Percentiles rank a stretch among this genome's conserved stretches.
These are phyloP conservation scores for Priceomyces melissophilus DNA, from an alignment of 805 yeast species.

Conservation along the genomic window DNA sequence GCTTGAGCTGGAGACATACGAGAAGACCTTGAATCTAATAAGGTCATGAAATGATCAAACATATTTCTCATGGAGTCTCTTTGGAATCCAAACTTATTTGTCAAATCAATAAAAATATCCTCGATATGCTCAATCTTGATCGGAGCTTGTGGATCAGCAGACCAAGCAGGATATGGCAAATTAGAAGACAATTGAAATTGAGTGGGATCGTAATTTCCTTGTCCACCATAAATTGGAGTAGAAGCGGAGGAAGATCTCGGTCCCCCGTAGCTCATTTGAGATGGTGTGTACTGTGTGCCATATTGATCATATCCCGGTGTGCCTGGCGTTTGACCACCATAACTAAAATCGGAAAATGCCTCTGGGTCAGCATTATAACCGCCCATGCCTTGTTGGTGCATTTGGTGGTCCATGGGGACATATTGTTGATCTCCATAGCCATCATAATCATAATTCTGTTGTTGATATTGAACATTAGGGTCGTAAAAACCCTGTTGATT, in stretches of 20 bases:
- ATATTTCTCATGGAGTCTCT: conserved; percentile 91
- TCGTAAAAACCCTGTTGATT: conserved; percentile 50
- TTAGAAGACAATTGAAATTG: conserved; percentile 66
- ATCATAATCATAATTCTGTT: conserved; percentile 48
- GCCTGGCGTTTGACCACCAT: conserved; percentile 51
- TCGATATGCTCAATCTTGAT: conserved; percentile 79
- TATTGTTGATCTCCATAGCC: conserved; percentile 42
- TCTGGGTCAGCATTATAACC: conserved; percentile 51
- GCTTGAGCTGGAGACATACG: conserved; percentile 92
- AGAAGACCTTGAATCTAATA: conserved; percentile 78
- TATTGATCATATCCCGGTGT: conserved; percentile 67
- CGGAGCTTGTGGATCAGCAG: conserved; percentile 90
- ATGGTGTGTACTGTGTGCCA: conserved; percentile 74
- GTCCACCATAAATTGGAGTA: conserved; percentile 84
- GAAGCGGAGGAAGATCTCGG: conserved; percentile 90
- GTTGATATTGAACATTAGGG: conserved; percentile 44
- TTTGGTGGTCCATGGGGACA: conserved; percentile 45
- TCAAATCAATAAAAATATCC: conserved; percentile 78
- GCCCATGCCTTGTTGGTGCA: conserved; percentile 24
- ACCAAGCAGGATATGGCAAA: conserved; percentile 99
- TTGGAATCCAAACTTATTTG: conserved; percentile 85
- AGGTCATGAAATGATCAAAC: conserved; percentile 84
- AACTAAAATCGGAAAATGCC: conserved; percentile 64
- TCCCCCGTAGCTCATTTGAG: conserved; percentile 83
- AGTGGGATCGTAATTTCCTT: conserved; percentile 54